A percentile compares a stretch with the other conserved stretches of the same genome.
These are phyloP conservation scores for Fusarium newnesense DNA, from an alignment of 2,329 filamentous ascomycete species.

Conservation along the genomic window DNA sequence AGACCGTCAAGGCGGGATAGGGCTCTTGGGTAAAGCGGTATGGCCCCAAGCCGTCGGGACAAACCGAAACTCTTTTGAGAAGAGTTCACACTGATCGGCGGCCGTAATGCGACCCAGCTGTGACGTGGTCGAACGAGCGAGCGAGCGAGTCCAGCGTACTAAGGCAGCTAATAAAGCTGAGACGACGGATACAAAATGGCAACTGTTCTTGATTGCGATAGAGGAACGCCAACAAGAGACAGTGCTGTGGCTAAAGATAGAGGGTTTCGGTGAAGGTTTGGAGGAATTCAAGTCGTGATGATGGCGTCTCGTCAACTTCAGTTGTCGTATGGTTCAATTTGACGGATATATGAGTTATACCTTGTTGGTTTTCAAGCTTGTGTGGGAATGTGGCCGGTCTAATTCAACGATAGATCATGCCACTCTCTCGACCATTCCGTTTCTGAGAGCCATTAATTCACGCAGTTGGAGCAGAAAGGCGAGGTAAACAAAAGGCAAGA, in stretches of 20 bases:
- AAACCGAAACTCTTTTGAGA: constrained; percentile 32
- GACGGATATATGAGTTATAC: not conserved
- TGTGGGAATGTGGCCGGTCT: not conserved
- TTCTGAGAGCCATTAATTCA: constrained; percentile 12
- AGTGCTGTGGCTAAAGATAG: constrained; percentile 4
- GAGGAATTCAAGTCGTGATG: not conserved
- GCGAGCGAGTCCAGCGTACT: not conserved
- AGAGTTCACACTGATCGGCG: constrained; percentile 33
- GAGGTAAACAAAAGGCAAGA: not conserved
- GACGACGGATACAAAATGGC: constrained; percentile 20
- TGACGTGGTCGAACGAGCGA: constrained; percentile 43
- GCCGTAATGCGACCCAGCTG: constrained; percentile 34
- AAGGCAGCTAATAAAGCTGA: constrained; percentile 14
- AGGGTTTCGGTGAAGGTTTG: not conserved
- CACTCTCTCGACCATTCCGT: constrained; percentile 11
- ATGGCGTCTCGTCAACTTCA: not conserved
- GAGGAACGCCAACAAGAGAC: not conserved
- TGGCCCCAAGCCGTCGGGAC: constrained; percentile 34
- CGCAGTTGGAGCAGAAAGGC: not conserved
- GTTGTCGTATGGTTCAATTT: not conserved
- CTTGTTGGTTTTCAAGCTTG: not conserved
- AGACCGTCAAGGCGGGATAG: constrained; percentile 18
- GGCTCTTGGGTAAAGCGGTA: constrained; percentile 17
- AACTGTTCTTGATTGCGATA: constrained; percentile 21
- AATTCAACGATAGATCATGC: constrained; percentile 11